Evolutionary conservation across 208 protist species (phyloP).

Genomic region (Crithidia sp.): DNA sequence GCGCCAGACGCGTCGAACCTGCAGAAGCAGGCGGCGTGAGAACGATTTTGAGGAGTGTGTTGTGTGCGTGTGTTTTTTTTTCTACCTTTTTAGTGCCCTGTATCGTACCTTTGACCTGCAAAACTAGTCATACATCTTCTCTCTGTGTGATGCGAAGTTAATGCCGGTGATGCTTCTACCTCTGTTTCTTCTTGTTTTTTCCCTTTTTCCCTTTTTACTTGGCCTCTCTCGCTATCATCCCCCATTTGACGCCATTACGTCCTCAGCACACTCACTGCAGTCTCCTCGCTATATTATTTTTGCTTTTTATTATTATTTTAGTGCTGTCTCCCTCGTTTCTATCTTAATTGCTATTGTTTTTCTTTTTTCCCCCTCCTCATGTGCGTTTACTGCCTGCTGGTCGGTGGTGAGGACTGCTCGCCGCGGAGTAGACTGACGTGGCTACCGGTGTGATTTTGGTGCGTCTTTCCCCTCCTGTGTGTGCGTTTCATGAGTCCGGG

Average conservation of each 20-base stretch:
- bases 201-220: background rate
- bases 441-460: too few relatives aligned
- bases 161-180: too few relatives aligned
- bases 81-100: background rate
- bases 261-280: too few relatives aligned
- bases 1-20: background rate
- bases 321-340: background rate
- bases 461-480: too few relatives aligned
- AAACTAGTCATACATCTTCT: background rate
- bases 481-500: background rate
- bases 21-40: slow-evolving; percentile 9
- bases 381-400: too few relatives aligned
- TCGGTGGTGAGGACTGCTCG: too few relatives aligned
- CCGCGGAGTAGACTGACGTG: too few relatives aligned
- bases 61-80: slow-evolving; percentile 6
- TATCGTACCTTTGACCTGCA: background rate
- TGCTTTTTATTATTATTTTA: background rate
- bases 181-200: background rate
- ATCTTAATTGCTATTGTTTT: background rate
- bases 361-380: background rate
- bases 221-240: background rate
- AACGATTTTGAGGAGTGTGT: background rate
- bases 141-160: too few relatives aligned
- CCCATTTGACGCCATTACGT: too few relatives aligned
- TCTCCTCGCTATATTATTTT: background rate